Conservation (phyloP, 1,284 basidiomycete species). For the Leccinum colubrinum region DNA sequence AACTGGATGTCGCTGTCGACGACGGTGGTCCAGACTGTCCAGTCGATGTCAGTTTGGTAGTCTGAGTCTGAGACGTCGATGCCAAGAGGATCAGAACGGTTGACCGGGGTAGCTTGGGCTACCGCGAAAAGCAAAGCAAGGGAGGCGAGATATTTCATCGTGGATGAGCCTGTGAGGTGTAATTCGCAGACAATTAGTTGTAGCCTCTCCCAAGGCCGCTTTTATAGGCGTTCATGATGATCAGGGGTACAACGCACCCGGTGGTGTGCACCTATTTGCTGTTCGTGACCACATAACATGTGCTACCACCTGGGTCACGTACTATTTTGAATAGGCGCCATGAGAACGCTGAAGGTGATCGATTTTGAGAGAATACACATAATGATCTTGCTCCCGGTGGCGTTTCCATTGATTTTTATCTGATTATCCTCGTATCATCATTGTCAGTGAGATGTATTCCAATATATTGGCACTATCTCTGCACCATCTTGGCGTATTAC, state of each 20-base stretch:
- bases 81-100: conserved; percentile 42
- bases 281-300: conserved; percentile 14
- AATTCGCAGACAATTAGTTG: not conserved
- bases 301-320: conserved; percentile 7
- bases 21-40: conserved; percentile 39
- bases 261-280: not conserved
- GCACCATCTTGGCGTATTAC: not conserved
- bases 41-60: conserved; percentile 54
- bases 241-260: not conserved
- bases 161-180: not conserved
- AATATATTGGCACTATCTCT: not conserved
- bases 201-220: not conserved
- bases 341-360: conserved; percentile 8
- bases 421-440: not conserved
- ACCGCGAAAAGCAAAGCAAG: conserved; percentile 16
- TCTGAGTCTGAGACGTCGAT: conserved; percentile 57
- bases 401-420: not conserved
- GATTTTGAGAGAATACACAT: not conserved
- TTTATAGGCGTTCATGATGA: conserved; percentile 14
- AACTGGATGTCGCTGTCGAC: conserved; percentile 57
- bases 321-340: conserved; percentile 6
- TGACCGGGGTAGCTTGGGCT: conserved; percentile 15
- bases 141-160: conserved; percentile 22
- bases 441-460: not conserved
- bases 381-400: not conserved